These are phyloP conservation scores for Auricularia sp. DNA, from an alignment of 768 basidiomycete species.

Conservation along the genomic window DNA sequence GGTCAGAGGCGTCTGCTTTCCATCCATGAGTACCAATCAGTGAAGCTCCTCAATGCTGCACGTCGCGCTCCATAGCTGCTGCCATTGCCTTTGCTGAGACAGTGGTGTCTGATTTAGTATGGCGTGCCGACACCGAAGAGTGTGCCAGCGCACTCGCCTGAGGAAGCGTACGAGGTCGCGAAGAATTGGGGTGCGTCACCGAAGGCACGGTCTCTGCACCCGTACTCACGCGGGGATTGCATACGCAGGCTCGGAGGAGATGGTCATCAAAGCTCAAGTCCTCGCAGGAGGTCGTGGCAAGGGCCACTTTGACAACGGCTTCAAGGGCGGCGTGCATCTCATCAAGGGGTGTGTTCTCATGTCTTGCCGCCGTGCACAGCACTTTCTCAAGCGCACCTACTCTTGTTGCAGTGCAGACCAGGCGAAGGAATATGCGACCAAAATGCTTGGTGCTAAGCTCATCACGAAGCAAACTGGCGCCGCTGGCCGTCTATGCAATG, in stretches of 20 bases:
- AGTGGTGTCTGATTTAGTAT: conserved; percentile 46
- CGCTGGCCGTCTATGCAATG: conserved; percentile 86
- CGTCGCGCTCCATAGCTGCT: conserved; percentile 12
- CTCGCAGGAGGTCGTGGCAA: conserved; percentile 98
- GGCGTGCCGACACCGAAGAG: conserved; percentile 93
- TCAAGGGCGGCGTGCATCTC: conserved; percentile 96
- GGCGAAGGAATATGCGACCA: conserved; percentile 73
- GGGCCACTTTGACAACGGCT: conserved; percentile 90
- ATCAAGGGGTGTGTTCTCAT: conserved; percentile 55
- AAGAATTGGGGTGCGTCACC: conserved; percentile 65
- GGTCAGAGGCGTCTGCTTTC: conserved; percentile 87
- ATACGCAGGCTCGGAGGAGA: conserved; percentile 51
- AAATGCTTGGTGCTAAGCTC: conserved; percentile 91
- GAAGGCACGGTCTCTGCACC: conserved; percentile 3
- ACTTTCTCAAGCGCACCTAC: background rate
- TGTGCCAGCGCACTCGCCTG: conserved; percentile 71
- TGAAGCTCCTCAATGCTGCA: conserved; percentile 89
- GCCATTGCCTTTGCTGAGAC: background rate
- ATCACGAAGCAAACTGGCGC: conserved; percentile 99
- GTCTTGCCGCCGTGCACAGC: conserved; percentile 5
- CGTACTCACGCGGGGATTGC: background rate
- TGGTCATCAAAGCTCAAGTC: conserved; percentile 98
- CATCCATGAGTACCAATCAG: conserved; percentile 97
- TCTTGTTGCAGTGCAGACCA: conserved; percentile 58
- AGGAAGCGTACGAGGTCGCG: conserved; percentile 85